Conservation (phyloP, 2,329 filamentous ascomycete species). For the Diaporthe sp. region DNA sequence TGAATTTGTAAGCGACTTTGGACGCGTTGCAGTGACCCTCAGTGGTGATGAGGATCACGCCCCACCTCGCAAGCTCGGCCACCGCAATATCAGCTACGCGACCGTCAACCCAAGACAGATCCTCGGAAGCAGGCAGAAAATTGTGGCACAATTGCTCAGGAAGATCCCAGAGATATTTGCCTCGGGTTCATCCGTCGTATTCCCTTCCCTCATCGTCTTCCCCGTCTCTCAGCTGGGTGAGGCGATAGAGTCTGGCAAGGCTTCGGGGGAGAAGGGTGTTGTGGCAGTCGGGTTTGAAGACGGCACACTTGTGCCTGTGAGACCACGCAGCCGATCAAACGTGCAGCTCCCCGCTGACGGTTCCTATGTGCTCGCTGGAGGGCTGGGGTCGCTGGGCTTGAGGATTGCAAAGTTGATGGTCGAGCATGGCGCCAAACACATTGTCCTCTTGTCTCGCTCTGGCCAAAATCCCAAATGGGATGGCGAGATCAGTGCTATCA, state of each 20-base stretch:
- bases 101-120: too few species aligned
- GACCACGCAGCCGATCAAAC: too few species aligned
- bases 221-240: too few species aligned
- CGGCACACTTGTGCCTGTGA: background rate
- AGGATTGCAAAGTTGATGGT: slow-evolving; percentile 29
- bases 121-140: too few species aligned
- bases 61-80: too few species aligned
- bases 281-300: background rate
- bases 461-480: background rate
- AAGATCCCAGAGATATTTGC: too few species aligned
- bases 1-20: too few species aligned
- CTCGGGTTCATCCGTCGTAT: too few species aligned
- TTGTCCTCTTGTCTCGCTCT: slow-evolving; percentile 35
- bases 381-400: slow-evolving; percentile 15
- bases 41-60: too few species aligned
- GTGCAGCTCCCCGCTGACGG: slow-evolving; percentile 1
- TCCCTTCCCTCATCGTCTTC: too few species aligned
- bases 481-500: background rate
- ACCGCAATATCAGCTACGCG: background rate
- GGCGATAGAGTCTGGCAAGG: too few species aligned
- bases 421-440: slow-evolving; percentile 24
- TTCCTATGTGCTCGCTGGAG: slow-evolving; percentile 26
- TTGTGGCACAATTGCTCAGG: background rate
- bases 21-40: too few species aligned
- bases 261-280: background rate